These are phyloP conservation scores for Penicillium chermesinum DNA, from an alignment of 495 filamentous ascomycete genomes.

Conservation along the genomic window DNA sequence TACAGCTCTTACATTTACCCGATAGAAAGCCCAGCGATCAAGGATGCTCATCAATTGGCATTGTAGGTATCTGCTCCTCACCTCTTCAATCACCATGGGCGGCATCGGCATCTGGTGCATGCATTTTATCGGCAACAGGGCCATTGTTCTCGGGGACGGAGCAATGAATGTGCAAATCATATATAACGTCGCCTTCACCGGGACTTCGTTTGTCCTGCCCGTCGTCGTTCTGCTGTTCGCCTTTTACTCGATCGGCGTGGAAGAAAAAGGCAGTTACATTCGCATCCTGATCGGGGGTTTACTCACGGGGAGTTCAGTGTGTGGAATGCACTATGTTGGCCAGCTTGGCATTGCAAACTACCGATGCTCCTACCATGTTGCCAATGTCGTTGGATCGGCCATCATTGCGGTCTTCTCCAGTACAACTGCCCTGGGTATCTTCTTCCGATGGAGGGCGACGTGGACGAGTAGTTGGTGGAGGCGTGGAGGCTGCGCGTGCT, in stretches of 20 bases:
- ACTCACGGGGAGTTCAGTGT: slow-evolving; percentile 66
- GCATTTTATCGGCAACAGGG: slow-evolving; percentile 83
- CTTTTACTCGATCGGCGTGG: slow-evolving; percentile 60
- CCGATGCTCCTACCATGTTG: slow-evolving; percentile 47
- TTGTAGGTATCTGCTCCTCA: slow-evolving; percentile 67
- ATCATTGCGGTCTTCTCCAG: slow-evolving; percentile 68
- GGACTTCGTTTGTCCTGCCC: slow-evolving; percentile 75
- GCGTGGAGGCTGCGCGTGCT: slow-evolving; percentile 55
- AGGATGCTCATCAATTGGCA: no score
- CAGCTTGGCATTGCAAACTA: slow-evolving; percentile 82
- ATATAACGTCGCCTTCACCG: slow-evolving; percentile 69
- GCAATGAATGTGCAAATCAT: slow-evolving; percentile 58
- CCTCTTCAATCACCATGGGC: slow-evolving; percentile 72
- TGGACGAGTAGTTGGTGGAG: slow-evolving; percentile 82
- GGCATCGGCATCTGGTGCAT: slow-evolving; percentile 79
- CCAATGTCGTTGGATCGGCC: slow-evolving; percentile 61
- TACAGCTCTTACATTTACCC: no score
- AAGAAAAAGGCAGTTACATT: slow-evolving; percentile 49
- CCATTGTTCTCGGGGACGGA: slow-evolving; percentile 63
- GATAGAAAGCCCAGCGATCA: no score
- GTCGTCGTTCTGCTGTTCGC: slow-evolving; percentile 67
- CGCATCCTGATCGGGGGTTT: slow-evolving; percentile 58
- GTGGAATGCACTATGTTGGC: slow-evolving; percentile 88
- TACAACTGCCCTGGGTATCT: slow-evolving; percentile 61
- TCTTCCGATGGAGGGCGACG: slow-evolving; percentile 69